A percentile compares a stretch with the other conserved stretches of the same genome.
These are phyloP conservation scores for Mycena chlorophos DNA, from an alignment of 768 basidiomycete genomes.

Conservation along the genomic window DNA sequence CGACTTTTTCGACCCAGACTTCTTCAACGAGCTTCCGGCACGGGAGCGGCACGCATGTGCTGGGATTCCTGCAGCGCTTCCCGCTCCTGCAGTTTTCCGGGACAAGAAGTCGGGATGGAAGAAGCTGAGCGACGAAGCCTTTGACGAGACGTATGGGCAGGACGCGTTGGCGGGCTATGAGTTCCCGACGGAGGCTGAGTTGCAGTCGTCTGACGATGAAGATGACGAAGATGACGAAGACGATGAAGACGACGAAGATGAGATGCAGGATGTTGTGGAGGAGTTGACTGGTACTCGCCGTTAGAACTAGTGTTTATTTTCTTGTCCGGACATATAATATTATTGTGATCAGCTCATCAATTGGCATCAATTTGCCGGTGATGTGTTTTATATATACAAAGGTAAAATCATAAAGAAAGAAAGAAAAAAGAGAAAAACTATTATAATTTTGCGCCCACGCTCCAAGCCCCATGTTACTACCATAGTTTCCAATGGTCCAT, in stretches of 20 bases:
- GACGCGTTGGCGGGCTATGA: constrained; percentile 8
- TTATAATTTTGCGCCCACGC: too few species aligned
- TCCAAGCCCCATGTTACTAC: too few species aligned
- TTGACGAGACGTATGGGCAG: constrained; percentile 8
- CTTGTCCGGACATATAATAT: too few species aligned
- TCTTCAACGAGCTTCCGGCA: not conserved
- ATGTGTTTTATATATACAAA: too few species aligned
- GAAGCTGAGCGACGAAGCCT: constrained; percentile 8
- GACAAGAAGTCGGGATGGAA: constrained; percentile 5
- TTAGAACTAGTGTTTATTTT: too few species aligned
- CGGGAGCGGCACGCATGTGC: not conserved
- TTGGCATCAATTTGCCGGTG: too few species aligned
- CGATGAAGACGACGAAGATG: not conserved
- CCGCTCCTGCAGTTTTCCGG: not conserved
- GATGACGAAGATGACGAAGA: constrained; percentile 2
- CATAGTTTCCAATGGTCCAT: too few species aligned
- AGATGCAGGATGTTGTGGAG: constrained; percentile 22
- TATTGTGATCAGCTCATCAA: too few species aligned
- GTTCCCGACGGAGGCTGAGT: constrained; percentile 9
- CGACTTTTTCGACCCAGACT: not conserved
- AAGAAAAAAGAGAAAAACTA: too few species aligned
- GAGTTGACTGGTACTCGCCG: too few species aligned
- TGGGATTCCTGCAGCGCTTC: not conserved
- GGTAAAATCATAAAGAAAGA: too few species aligned
- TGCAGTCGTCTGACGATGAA: not conserved